Base-by-base conservation (phyloP, 2,329 filamentous ascomycete genomes). In the Aureobasidium mangrovei region DNA sequence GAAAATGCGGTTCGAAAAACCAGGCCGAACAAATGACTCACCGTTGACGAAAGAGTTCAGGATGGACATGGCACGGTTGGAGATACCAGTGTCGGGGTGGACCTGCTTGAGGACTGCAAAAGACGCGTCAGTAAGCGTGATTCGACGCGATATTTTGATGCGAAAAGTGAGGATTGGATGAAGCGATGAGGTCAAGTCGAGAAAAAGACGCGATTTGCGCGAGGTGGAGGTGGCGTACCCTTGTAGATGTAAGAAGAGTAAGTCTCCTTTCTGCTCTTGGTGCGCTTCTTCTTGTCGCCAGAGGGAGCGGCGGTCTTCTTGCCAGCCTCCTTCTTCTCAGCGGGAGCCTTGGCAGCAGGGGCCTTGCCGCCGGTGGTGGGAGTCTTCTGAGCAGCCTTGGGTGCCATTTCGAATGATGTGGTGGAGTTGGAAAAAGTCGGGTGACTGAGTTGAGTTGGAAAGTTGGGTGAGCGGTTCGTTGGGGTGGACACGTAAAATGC, bases 231-330 rank as follows among this genome's bases (percentile, higher is more conserved):
- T 38, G 47, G 46, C 53, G 74, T 71, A 96, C 91, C 93, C 82
- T 97, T 98, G 88, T 97, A 98, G 78, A 98, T 98, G 84, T 98
- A 98, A 55, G 89, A 94, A 65, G 88, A 94, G 82, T 98, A 98
- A n/a, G 93, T 98, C 83, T 98, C 93, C 87, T 97, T 97, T 78
- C 93, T 86, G 64, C 91, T 88, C 91, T 98, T 98, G 80, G 90
- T 95, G 72, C 93, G 89, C 91, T 97, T 98, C 88, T 98, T 98
- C 90, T 97, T 97, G 68, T 97, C 93, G 62, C 93, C 93, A 71
- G 88, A 84, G 59, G 91, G 84, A 58, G 91, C 89, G 64, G 82
- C 77, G 47, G 93, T 97, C 87, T 97, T 98, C 88, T 98, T 98
- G 81, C 91, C 93, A 62, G 91, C 93, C 78, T 97, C 91, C 86